Conservation (phyloP, 2,329 filamentous ascomycete species). For the Penicillium fuscoglaucum region DNA sequence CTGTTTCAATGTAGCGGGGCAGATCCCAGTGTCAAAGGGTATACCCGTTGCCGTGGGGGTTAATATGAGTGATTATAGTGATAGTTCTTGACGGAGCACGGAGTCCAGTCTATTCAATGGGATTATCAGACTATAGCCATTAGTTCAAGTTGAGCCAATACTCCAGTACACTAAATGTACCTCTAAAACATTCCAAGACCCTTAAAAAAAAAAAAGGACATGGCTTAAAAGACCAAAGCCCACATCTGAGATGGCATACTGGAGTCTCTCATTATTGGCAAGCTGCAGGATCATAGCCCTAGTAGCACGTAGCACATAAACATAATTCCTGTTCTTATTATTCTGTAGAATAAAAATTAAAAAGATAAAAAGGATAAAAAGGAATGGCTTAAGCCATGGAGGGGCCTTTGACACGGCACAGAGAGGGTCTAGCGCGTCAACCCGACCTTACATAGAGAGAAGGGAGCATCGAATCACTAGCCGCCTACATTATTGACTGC, state of each 20-base stretch:
- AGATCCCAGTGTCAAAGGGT: constrained; percentile 37
- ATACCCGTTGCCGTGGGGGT: constrained; percentile 31
- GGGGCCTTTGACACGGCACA: constrained; percentile 23
- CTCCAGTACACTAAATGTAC: background rate
- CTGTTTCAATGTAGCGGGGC: constrained; percentile 39
- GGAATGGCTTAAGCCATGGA: constrained; percentile 14
- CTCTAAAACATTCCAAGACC: background rate
- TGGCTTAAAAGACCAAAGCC: background rate
- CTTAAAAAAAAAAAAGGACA: background rate
- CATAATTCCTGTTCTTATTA: background rate
- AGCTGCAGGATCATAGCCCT: background rate
- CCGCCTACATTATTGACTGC: constrained; percentile 12
- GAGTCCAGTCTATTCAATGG: background rate
- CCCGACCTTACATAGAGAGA: constrained; percentile 23
- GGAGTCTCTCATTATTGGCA: background rate
- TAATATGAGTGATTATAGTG: constrained; percentile 18
- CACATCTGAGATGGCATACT: background rate
- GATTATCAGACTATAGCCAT: background rate
- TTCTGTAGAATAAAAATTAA: background rate
- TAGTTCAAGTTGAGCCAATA: background rate
- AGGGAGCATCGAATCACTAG: constrained; percentile 12
- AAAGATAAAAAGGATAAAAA: background rate
- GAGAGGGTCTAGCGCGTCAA: constrained; percentile 22
- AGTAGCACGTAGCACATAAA: background rate
- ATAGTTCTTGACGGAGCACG: background rate